Evolutionary conservation across 805 yeast species (phyloP), one percentile per base, ranked within the genome.

Genomic region (Saccharomycopsis lassenensis): DNA sequence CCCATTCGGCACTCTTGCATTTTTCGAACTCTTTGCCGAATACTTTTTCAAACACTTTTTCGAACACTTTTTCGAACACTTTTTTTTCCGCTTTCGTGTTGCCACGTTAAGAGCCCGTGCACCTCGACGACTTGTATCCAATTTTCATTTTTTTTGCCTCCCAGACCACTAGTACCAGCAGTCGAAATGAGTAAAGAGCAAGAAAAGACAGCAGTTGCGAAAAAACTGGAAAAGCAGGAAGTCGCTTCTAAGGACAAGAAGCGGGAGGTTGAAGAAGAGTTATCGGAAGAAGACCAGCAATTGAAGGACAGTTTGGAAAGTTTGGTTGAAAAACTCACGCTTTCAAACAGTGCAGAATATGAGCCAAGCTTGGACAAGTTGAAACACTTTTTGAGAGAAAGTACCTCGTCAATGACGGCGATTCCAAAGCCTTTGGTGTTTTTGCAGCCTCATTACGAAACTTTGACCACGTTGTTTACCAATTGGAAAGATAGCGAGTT

Each of bases 341-440:
- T 76, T 45, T 55, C 71, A 2, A 65, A 68, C 41, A 49, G 45
- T 3, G 32, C 11, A 6, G 6, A 48, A 1, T 81, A 83, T 52
- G 59, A 59, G 24, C 61, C 73, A 8, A 69, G 85, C n/a, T 66
- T 91, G 48, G 66, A 67, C 28, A 66, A 77, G 35, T 69, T 91
- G 56, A 86, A 85, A 52, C 71, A 67, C 33, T 74, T 74, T 49
- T 87, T 91, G 50, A 74, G 84, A 47, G 93, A 91, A 37, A 82
- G 96, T 8, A 91, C 99, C 2, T 83, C 95, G 25, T 87, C 96
- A 6, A 91, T 91, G 96, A 91, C 98, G 2, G 99, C 99, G 2
- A 98, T 91, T 35, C 99, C 99, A 25, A 91, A 91, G 59, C 99
- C 99, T 4, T 71, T 91, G 61, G 93, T 91, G 63, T 91, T 91